A percentile compares a stretch with the other conserved stretches of the same genome.
Evolutionary conservation across 2,329 filamentous ascomycete genomes (phyloP).

Genomic region (Laburnicola sp.): DNA sequence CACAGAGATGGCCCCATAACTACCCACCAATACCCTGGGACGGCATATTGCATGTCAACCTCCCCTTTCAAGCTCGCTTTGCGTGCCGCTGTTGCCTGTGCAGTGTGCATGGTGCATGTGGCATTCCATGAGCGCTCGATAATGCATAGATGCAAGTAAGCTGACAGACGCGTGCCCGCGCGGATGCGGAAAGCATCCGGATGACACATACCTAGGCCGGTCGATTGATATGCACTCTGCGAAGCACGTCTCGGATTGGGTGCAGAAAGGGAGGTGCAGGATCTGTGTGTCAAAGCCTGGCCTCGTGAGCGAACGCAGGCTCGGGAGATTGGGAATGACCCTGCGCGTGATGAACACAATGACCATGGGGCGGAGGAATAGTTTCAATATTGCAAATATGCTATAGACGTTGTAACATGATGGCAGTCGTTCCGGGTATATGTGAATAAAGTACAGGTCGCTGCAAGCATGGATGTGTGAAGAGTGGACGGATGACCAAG

Average conservation of each 20-base stretch:
- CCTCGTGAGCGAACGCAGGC: not conserved
- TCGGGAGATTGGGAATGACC: not conserved
- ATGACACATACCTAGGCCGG: not conserved
- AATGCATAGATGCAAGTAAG: not conserved
- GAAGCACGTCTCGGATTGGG: not conserved
- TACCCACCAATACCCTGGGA: not conserved
- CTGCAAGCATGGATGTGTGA: constrained; percentile 1
- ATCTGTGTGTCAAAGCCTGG: not conserved
- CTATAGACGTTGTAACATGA: not conserved
- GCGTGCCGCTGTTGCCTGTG: not conserved
- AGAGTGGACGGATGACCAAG: too few species aligned
- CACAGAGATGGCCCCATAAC: not conserved
- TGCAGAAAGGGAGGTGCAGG: not conserved
- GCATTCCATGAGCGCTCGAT: not conserved
- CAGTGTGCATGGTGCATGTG: not conserved
- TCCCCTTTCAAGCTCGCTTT: not conserved
- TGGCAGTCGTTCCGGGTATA: constrained; percentile 3
- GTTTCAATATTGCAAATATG: not conserved
- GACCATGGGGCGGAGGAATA: not conserved
- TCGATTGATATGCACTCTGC: not conserved
- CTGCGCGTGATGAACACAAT: not conserved
- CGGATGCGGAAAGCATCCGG: not conserved
- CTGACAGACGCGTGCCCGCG: not conserved
- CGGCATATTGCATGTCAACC: not conserved
- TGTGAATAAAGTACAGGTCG: constrained; percentile 2